Evolutionary conservation across 1,284 basidiomycete species (phyloP).

Genomic region (Heimioporus retisporus): DNA sequence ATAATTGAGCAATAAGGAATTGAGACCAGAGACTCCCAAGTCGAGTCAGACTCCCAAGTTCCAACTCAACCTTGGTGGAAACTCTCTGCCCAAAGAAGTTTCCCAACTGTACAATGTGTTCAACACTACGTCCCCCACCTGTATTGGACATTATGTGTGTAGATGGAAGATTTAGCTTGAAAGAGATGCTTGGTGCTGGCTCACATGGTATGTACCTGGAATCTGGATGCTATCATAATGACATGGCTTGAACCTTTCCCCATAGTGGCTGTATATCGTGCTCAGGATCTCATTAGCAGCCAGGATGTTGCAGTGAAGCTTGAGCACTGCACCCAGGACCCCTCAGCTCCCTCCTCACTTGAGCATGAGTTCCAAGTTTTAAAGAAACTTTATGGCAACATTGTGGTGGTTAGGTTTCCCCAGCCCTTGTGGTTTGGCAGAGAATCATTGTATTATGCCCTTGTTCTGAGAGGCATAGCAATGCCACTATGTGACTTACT

Average conservation of each 20-base stretch:
- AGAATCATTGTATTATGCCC: too few relatives aligned
- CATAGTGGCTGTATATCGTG: background rate
- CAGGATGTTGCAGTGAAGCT: background rate
- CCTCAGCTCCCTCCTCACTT: background rate
- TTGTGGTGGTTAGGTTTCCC: background rate
- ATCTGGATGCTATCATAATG: background rate
- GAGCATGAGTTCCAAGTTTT: background rate
- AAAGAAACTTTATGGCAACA: background rate
- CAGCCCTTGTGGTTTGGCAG: background rate
- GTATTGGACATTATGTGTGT: background rate
- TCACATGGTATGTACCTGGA: background rate
- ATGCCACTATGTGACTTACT: too few relatives aligned
- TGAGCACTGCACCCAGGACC: background rate
- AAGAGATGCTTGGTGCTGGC: background rate
- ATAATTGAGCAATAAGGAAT: too few relatives aligned
- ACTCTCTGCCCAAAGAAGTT: too few relatives aligned
- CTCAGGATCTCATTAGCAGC: background rate
- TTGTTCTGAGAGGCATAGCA: too few relatives aligned
- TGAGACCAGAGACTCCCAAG: too few relatives aligned
- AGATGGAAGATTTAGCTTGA: slow-evolving; percentile 1
- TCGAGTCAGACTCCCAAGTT: too few relatives aligned
- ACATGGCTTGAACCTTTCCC: background rate
- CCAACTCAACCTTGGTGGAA: too few relatives aligned
- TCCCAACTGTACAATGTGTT: too few relatives aligned
- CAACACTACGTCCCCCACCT: background rate